Evolutionary conservation across 352 stramenopile genomes (phyloP).

Genomic region (Phytophthora rubi): DNA sequence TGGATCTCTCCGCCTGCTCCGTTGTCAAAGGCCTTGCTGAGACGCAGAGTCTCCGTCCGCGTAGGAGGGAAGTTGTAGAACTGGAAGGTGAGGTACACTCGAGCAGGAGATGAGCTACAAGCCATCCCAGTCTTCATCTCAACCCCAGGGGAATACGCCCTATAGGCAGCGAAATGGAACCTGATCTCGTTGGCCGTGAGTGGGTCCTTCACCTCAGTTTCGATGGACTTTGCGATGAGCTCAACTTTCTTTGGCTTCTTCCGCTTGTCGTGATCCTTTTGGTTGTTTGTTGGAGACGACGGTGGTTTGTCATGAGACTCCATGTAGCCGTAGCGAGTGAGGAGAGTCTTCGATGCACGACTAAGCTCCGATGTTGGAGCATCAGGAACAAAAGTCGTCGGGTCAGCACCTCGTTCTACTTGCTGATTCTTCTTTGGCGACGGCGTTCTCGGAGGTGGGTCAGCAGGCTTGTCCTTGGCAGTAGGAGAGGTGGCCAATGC

Average conservation of each 20-base stretch:
- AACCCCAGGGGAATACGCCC: slow-evolving; percentile 24
- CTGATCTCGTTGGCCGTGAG: slow-evolving; percentile 88
- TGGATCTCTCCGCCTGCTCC: slow-evolving; percentile 33
- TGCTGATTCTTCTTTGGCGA: slow-evolving; percentile 44
- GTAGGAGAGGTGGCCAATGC: slow-evolving; percentile 47
- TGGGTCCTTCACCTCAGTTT: slow-evolving; percentile 76
- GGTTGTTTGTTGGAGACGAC: slow-evolving; percentile 30
- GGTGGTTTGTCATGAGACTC: slow-evolving; percentile 50
- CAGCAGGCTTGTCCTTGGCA: slow-evolving; percentile 23
- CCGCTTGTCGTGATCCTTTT: slow-evolving; percentile 19
- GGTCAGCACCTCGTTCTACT: not conserved
- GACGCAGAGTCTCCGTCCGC: slow-evolving; percentile 80
- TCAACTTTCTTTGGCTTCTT: slow-evolving; percentile 10
- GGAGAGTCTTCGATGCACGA: slow-evolving; percentile 82
- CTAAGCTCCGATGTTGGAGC: slow-evolving; percentile 64
- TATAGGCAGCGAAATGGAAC: slow-evolving; percentile 92
- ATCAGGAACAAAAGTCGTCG: slow-evolving; percentile 15
- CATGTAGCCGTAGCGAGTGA: slow-evolving; percentile 87
- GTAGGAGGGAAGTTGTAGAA: slow-evolving; percentile 93
- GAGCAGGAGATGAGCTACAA: slow-evolving; percentile 21
- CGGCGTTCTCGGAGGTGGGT: slow-evolving; percentile 22
- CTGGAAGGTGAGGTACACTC: slow-evolving; percentile 93
- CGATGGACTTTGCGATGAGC: slow-evolving; percentile 49
- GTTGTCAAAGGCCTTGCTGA: slow-evolving; percentile 65
- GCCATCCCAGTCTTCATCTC: slow-evolving; percentile 7